phyloP scores from a whole-genome alignment of 2,329 filamentous ascomycete species.

The Hymenotorrendiella dingleyae region DNA sequence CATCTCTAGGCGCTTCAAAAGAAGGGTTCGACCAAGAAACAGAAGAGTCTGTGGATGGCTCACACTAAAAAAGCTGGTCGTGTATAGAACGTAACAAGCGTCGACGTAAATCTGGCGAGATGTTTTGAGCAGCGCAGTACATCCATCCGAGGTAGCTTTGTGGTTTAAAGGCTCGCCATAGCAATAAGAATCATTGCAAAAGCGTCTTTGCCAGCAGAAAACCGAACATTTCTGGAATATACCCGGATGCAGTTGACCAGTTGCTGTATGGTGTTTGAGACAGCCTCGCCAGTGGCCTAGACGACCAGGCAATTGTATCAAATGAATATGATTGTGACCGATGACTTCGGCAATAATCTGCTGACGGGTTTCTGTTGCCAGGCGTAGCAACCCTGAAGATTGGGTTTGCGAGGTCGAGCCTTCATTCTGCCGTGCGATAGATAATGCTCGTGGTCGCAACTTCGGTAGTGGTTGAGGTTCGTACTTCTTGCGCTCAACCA shows the following conservation, averaged over 20 bases:
- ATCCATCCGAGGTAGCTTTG: neutral
- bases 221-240: no score
- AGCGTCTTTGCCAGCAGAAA: no score
- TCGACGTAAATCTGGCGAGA: slow-evolving; percentile 1
- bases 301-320: neutral
- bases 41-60: slow-evolving; percentile 1
- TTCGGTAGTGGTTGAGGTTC: neutral
- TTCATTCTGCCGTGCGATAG: no score
- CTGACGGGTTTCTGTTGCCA: neutral
- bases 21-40: slow-evolving; percentile 1
- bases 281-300: neutral
- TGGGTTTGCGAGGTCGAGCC: neutral
- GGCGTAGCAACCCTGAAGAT: neutral
- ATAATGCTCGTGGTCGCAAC: neutral
- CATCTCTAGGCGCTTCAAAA: neutral
- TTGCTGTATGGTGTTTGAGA: no score
- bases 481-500: neutral
- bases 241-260: no score
- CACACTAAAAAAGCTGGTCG: slow-evolving; percentile 1
- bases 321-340: neutral
- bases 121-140: neutral
- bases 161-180: neutral
- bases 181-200: neutral
- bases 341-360: neutral
- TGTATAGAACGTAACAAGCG: neutral